Conservation (phyloP, 169 alveolate species). For the Plasmodium gallinaceum region DNA sequence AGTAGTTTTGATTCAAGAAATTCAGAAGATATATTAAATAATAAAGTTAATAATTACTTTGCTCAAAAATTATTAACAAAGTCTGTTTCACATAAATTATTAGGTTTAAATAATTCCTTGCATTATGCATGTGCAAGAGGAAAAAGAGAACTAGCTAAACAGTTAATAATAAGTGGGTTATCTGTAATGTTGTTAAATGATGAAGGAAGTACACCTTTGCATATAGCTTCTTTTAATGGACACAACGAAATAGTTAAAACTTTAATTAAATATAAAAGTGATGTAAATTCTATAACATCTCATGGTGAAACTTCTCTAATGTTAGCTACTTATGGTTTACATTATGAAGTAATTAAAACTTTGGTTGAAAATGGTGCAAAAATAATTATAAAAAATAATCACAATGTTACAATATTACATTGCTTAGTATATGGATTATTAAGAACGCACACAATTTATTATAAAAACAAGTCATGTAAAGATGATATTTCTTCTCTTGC, state of each 20-base stretch:
- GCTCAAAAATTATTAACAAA: conserved; percentile 74
- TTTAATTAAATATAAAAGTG: conserved; percentile 82
- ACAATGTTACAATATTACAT: conserved; percentile 31
- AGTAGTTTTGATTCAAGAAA: conserved; percentile 16
- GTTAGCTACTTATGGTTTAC: conserved; percentile 88
- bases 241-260: conserved; percentile 86
- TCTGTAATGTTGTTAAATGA: conserved; percentile 83
- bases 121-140: conserved; percentile 92
- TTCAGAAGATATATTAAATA: conserved; percentile 28
- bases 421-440: conserved; percentile 53
- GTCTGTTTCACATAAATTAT: conserved; percentile 84
- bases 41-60: conserved; percentile 36
- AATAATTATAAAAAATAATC: conserved; percentile 37
- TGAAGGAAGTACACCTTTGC: conserved; percentile 92
- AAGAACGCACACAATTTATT: conserved; percentile 41
- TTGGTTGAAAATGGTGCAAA: conserved; percentile 85
- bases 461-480: background rate
- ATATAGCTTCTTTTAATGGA: conserved; percentile 90
- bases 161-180: conserved; percentile 86
- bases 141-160: conserved; percentile 84
- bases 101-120: conserved; percentile 87
- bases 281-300: conserved; percentile 76
- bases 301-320: conserved; percentile 91
- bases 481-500: background rate
- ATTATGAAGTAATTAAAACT: conserved; percentile 78